These are phyloP conservation scores for Claviceps sorghi DNA, from an alignment of 2,329 filamentous ascomycete genomes.

Conservation along the genomic window DNA sequence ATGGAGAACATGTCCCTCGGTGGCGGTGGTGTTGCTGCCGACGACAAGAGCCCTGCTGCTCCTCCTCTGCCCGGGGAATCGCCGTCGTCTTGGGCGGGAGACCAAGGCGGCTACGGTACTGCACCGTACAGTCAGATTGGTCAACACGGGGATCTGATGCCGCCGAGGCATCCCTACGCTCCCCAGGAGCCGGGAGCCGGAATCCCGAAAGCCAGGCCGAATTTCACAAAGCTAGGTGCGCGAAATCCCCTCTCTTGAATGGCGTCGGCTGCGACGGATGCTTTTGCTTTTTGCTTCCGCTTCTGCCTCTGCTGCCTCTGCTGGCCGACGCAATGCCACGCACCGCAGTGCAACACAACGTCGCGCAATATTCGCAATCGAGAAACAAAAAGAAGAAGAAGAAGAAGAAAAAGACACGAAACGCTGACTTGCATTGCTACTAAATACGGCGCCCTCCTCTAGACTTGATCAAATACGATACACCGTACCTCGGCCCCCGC, in stretches of 20 bases:
- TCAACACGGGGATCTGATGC: conserved; percentile 60
- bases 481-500: conserved; percentile 82
- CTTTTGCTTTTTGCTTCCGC: background rate
- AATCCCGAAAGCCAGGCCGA: conserved; percentile 62
- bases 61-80: conserved; percentile 60
- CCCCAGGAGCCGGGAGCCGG: conserved; percentile 49
- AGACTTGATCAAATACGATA: conserved; percentile 99
- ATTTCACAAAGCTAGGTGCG: conserved; percentile 92
- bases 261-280: background rate
- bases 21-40: conserved; percentile 18
- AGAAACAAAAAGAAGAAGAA: background rate
- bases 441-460: background rate
- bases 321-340: too few relatives aligned
- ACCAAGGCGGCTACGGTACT: conserved; percentile 45
- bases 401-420: background rate
- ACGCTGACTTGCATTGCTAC: background rate
- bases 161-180: conserved; percentile 64
- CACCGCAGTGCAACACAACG: too few relatives aligned
- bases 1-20: conserved; percentile 53
- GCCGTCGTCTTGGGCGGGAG: conserved; percentile 30
- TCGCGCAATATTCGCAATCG: background rate
- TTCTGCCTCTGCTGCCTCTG: too few relatives aligned
- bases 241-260: conserved; percentile 5
- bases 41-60: conserved; percentile 27
- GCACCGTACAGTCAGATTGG: conserved; percentile 41